Evolutionary conservation across 2,329 filamentous ascomycete species (phyloP), one percentile per base, ranked within the genome.

Genomic region (Penicillium paneum): DNA sequence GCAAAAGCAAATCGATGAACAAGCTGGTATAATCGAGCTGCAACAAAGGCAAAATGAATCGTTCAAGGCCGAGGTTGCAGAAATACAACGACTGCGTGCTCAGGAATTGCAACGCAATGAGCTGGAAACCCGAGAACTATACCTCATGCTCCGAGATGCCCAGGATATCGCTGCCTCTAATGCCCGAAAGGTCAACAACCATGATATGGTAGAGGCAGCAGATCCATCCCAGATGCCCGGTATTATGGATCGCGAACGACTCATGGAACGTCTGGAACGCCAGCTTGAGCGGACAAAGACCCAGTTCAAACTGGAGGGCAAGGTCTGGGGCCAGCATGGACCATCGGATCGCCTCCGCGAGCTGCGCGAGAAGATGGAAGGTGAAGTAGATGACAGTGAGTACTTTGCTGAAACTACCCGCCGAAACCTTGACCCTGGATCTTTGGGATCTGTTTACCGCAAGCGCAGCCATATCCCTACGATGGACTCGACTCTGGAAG

Each of bases 281-380:
- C 94, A 97, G 75, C 84, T 99, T 39, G 93, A 97, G 77, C 83
- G 94, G 60, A 93, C 96, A 61, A 97, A 97, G 82, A 97, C 94
- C 0, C 92, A 97, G 70, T 96, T 91, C 75, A 97, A 97, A 75
- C 84, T 99, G 31, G 94, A 97, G 74, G 94, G 94, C 63, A 90
- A 90, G 71, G 86, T 91, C 8, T 96, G 93, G 89, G 87, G 87
- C 58, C 89, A 95, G 59, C 82, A 88, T 60, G 90, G 90, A 34
- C 93, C 94, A 12, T 97, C 91, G 41, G 94, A 99, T 75, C 87
- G 92, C 66, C 80, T 99, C 55, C 88, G 94, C 61, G 93, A 95
- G 61, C 80, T 97, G 46, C 88, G 94, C 55, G 93, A 97, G 74
- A 87, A 92, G 74, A 99, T 99, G 94, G 94, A 97, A 60, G 85